These are phyloP conservation scores for Ilex aquifolium DNA, from an alignment of 257 asterid genomes.

Conservation along the genomic window DNA sequence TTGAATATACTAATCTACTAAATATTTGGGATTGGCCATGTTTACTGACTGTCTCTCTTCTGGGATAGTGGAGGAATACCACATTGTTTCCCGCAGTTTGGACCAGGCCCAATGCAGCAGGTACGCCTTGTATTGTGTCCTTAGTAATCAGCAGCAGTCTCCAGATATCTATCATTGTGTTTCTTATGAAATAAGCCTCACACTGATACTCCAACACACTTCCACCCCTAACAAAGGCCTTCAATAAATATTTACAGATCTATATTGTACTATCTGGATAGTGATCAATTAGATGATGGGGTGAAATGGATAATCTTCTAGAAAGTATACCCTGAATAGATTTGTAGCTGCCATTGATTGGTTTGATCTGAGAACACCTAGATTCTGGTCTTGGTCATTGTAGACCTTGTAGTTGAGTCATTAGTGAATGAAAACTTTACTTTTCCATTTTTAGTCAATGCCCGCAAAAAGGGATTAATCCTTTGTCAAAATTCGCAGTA, in stretches of 20 bases:
- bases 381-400: not conserved
- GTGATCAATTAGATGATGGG: not conserved
- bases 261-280: not conserved
- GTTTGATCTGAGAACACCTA: not conserved
- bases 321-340: not conserved
- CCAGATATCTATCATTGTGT: not conserved
- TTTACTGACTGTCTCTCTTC: slow-evolving; percentile 18
- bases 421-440: not conserved
- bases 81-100: slow-evolving; percentile 99
- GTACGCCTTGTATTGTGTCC: slow-evolving; percentile 23
- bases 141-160: not conserved
- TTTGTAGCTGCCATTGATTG: not conserved
- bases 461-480: not conserved
- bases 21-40: not conserved
- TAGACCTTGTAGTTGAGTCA: too few relatives aligned
- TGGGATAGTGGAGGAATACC: slow-evolving; percentile 90
- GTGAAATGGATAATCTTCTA: not conserved
- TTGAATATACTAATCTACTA: not conserved
- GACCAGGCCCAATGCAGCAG: slow-evolving; percentile 96
- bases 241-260: not conserved
- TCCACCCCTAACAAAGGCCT: not conserved
- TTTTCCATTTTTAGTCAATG: not conserved
- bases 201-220: too few relatives aligned
- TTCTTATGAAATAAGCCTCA: not conserved
- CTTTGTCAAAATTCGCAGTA: slow-evolving; percentile 14